phyloP scores from a whole-genome alignment of 306 rosid genomes.

The Pyrus communis region DNA sequence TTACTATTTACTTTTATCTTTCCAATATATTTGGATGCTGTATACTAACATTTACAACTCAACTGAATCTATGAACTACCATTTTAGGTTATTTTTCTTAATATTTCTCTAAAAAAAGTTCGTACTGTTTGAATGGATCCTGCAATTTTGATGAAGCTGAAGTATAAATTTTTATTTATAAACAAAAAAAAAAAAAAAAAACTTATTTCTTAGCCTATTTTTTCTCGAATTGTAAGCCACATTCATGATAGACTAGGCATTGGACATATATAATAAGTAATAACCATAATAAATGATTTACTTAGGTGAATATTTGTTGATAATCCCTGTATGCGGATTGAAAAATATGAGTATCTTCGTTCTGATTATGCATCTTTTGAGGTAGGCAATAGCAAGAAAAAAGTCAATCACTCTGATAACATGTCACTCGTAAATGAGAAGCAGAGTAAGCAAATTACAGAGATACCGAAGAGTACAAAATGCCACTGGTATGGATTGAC shows the following conservation, averaged over 20 bases:
- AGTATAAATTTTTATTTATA: not conserved
- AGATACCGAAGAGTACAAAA: too few relatives aligned
- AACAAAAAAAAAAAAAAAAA: too few relatives aligned
- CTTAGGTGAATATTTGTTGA: not conserved
- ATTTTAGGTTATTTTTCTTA: too few relatives aligned
- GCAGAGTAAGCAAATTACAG: too few relatives aligned
- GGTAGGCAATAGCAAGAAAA: constrained; percentile 44
- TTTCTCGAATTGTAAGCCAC: not conserved
- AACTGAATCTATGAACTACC: not conserved
- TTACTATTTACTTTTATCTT: not conserved
- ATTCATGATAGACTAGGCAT: not conserved
- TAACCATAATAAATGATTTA: not conserved
- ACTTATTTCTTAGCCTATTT: not conserved
- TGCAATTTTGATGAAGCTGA: not conserved
- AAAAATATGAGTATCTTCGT: not conserved
- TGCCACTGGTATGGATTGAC: not conserved
- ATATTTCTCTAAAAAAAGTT: not conserved
- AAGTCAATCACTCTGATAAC: constrained; percentile 22
- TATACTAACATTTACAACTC: not conserved
- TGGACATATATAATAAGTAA: not conserved
- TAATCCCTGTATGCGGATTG: not conserved
- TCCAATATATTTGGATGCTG: not conserved
- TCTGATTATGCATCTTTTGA: constrained; percentile 16
- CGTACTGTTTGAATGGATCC: not conserved
- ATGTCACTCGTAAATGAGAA: too few relatives aligned